These are phyloP conservation scores for Trichoderma virens DNA, from an alignment of 495 filamentous ascomycete species.

Conservation along the genomic window DNA sequence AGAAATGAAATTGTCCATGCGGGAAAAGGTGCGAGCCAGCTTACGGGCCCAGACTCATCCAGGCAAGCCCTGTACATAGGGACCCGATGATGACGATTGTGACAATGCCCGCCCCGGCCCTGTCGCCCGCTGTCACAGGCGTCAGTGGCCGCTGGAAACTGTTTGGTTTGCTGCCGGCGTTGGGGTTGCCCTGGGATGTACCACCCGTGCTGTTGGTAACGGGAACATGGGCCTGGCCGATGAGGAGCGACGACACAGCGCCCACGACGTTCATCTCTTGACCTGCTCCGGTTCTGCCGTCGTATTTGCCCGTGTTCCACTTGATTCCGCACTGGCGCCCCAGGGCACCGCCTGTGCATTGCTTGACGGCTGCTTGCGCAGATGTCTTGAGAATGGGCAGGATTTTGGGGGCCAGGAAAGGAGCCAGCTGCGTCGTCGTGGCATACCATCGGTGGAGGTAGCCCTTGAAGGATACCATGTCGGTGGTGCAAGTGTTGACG, in stretches of 20 bases:
- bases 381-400: slow-evolving; percentile 59
- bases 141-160: slow-evolving; percentile 13
- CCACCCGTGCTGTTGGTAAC: slow-evolving; percentile 53
- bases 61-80: slow-evolving; percentile 33
- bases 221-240: slow-evolving; percentile 33
- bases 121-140: slow-evolving; percentile 50
- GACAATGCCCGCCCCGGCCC: slow-evolving; percentile 58
- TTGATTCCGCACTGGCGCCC: slow-evolving; percentile 59
- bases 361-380: slow-evolving; percentile 57
- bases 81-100: slow-evolving; percentile 41
- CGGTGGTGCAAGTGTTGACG: slow-evolving; percentile 55
- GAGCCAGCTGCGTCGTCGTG: slow-evolving; percentile 60
- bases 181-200: slow-evolving; percentile 55
- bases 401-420: slow-evolving; percentile 53
- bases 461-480: slow-evolving; percentile 80
- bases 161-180: slow-evolving; percentile 41
- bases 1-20: too few relatives aligned
- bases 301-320: slow-evolving; percentile 55
- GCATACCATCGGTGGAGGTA: slow-evolving; percentile 79
- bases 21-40: not conserved
- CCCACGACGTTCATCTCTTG: slow-evolving; percentile 66
- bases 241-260: slow-evolving; percentile 50
- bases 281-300: slow-evolving; percentile 52
- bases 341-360: slow-evolving; percentile 55
- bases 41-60: slow-evolving; percentile 26